Evolutionary conservation across 257 asterid species (phyloP).

Genomic region (Cinchona pubescens): DNA sequence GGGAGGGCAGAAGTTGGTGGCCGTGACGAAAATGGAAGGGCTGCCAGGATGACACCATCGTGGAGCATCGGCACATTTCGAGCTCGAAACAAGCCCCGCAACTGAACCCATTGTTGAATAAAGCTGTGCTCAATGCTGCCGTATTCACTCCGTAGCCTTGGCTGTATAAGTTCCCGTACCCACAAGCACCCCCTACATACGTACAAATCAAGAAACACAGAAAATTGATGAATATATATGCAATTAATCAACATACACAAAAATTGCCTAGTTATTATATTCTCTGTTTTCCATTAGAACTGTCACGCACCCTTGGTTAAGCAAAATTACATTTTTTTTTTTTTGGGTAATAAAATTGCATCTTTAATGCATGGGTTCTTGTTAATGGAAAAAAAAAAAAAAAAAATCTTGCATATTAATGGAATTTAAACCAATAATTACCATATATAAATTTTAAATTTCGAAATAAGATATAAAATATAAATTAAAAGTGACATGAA

Average conservation of each 20-base stretch:
- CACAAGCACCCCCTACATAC: slow-evolving; percentile 79
- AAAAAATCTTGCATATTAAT: too few relatives aligned
- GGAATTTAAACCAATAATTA: neutral
- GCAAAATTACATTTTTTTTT: too few relatives aligned
- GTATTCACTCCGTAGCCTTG: slow-evolving; percentile 72
- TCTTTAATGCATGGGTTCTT: too few relatives aligned
- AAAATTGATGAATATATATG: neutral
- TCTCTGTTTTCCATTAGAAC: too few relatives aligned
- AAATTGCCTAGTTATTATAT: too few relatives aligned
- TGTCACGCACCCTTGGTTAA: too few relatives aligned
- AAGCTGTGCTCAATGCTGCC: slow-evolving; percentile 77
- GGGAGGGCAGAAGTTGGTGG: slow-evolving; percentile 40
- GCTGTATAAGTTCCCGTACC: slow-evolving; percentile 73
- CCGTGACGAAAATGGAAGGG: slow-evolving; percentile 37
- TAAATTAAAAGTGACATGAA: too few relatives aligned
- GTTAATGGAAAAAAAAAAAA: too few relatives aligned
- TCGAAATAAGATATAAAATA: neutral
- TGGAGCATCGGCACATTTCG: slow-evolving; percentile 47
- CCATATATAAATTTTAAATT: neutral
- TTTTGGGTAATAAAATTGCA: too few relatives aligned
- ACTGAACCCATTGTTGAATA: slow-evolving; percentile 62
- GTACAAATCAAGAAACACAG: too few relatives aligned
- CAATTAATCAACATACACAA: neutral
- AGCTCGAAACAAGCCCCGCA: slow-evolving; percentile 84
- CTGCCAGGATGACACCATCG: slow-evolving; percentile 55